Base-by-base conservation (phyloP, 495 filamentous ascomycete species). In the Neurospora sp. region DNA sequence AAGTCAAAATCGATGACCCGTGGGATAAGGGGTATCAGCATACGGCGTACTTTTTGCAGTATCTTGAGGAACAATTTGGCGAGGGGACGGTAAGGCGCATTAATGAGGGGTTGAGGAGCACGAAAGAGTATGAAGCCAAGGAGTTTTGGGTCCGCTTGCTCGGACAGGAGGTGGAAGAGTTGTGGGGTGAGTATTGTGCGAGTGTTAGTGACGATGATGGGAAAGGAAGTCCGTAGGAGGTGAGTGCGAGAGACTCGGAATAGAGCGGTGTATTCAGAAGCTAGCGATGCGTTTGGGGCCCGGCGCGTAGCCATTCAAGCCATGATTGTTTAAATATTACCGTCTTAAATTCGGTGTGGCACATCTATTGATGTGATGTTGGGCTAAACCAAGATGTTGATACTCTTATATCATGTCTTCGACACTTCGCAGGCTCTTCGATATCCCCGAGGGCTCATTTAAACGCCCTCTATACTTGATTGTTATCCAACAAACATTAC, bases 21-120 rank as follows among this genome's bases (percentile, higher is more conserved):
- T 98, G 96, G 96, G 95, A 99, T 82, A 88, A 86, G 70, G 96
- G 96, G 8, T 99, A 99, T 83, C 90, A 97, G 85, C 87, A 91
- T 76, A 99, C 96, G 22, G 96, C 89, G 5, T 99, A 92, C 79
- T 98, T 99, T 78, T 81, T 99, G 70, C 89, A 96, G 47, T 93
- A 91, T 83, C 80, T 93, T 70, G 88, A 92, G 79, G 69, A 79
- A 12, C 80, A 85, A 61, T 91, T 90, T 78, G 94, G 93, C 1
- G 76, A 77, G 61, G 94, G 93, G 5, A 90, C 89, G 2, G 86
- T 97, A n/a, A 87, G 87, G 40, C 84, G 83, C 77, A 75, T 97
- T 38, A 97, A 97, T 82, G 91, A 91, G 73, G 83, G 88, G 69
- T 79, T 96, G 75, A 84, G 89, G 47, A 83, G 82, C 20, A 79